Evolutionary conservation across 106 monocot genomes (phyloP).

Genomic region (Platanthera guangdongensis): DNA sequence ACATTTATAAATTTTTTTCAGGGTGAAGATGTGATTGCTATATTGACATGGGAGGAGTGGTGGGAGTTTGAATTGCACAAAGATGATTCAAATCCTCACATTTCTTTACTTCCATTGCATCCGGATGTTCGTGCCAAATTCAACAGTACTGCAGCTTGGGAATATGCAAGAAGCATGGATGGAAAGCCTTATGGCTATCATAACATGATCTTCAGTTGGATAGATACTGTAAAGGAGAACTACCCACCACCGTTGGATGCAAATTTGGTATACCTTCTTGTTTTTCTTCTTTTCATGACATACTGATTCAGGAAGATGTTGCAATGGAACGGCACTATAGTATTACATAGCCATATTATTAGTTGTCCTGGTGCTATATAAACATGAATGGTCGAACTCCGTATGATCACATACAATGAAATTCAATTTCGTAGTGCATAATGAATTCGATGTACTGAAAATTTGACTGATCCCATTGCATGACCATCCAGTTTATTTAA

Average conservation of each 20-base stretch:
- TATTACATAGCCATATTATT: too few species aligned
- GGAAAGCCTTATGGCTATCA: conserved; percentile 64
- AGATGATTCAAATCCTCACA: conserved; percentile 67
- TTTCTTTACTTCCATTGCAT: conserved; percentile 56
- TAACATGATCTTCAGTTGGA: conserved; percentile 82
- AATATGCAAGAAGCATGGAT: conserved; percentile 56
- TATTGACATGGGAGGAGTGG: conserved; percentile 70
- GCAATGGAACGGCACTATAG: too few species aligned
- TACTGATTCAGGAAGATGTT: too few species aligned
- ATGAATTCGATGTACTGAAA: too few species aligned
- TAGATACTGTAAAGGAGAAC: conserved; percentile 52
- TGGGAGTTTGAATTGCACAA: conserved; percentile 47
- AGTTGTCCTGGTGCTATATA: too few species aligned
- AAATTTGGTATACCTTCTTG: conserved; percentile 34
- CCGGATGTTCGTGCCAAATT: conserved; percentile 52
- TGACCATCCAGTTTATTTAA: too few species aligned
- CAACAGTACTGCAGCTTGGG: conserved; percentile 67
- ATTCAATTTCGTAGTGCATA: too few species aligned
- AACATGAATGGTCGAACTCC: too few species aligned
- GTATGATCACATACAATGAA: too few species aligned
- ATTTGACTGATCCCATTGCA: too few species aligned
- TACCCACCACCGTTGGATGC: conserved; percentile 56
- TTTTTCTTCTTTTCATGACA: not conserved
- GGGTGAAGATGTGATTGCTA: conserved; percentile 55
- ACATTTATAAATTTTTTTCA: conserved; percentile 5